Percentiles rank a stretch among this genome's conserved stretches.
These are phyloP conservation scores for Leucocoprinus sp. DNA, from an alignment of 768 basidiomycete species.

Conservation along the genomic window DNA sequence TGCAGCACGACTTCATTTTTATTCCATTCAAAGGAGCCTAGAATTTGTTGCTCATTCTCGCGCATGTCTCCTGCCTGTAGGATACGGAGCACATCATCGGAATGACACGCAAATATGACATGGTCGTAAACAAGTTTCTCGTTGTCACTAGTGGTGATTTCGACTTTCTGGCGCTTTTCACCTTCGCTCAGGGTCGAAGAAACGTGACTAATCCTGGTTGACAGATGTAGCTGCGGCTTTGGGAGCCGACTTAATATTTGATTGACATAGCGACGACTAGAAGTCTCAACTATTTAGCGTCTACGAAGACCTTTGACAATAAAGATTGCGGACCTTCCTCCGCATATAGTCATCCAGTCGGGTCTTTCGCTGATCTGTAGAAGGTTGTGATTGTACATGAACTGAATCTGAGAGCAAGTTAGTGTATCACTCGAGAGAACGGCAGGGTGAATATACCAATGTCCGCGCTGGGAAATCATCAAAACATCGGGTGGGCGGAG, in stretches of 20 bases:
- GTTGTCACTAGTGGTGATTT: slow-evolving; percentile 40
- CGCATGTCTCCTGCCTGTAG: slow-evolving; percentile 43
- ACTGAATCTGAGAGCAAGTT: slow-evolving; percentile 40
- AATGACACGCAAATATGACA: slow-evolving; percentile 69
- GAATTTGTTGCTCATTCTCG: slow-evolving; percentile 42
- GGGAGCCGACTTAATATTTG: slow-evolving; percentile 51
- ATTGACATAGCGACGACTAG: slow-evolving; percentile 59
- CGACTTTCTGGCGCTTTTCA: slow-evolving; percentile 21
- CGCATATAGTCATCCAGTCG: slow-evolving; percentile 63
- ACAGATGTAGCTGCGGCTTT: slow-evolving; percentile 44
- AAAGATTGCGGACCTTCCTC: slow-evolving; percentile 48
- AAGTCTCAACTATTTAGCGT: too few relatives aligned
- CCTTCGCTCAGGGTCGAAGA: slow-evolving; percentile 20
- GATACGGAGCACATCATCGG: slow-evolving; percentile 50
- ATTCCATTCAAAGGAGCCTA: slow-evolving; percentile 58
- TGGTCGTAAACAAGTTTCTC: slow-evolving; percentile 47
- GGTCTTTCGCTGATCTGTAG: slow-evolving; percentile 66
- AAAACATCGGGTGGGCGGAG: slow-evolving; percentile 60
- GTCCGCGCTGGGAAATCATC: slow-evolving; percentile 66
- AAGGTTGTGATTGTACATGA: slow-evolving; percentile 68
- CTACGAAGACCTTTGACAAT: too few relatives aligned
- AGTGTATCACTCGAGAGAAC: neutral
- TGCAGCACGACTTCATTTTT: slow-evolving; percentile 63
- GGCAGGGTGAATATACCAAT: slow-evolving; percentile 29
- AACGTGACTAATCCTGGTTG: slow-evolving; percentile 44